Conservation (phyloP, 2,329 filamentous ascomycete genomes). For the Pseudogymnoascus sp. region DNA sequence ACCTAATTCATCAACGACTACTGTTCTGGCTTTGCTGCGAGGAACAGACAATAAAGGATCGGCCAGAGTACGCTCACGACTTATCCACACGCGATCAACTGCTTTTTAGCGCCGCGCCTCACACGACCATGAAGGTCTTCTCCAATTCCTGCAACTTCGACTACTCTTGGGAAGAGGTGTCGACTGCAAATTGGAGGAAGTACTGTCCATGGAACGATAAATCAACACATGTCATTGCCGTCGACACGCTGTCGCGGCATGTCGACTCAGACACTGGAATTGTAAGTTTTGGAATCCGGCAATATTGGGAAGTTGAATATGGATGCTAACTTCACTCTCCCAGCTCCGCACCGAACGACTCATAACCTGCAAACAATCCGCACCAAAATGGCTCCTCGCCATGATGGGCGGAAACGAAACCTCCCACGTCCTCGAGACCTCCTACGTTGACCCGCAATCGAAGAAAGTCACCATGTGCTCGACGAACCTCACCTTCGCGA, state of each 20-base stretch:
- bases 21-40: not conserved
- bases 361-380: conserved; percentile 55
- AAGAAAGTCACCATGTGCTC: conserved; percentile 96
- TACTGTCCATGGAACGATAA: conserved; percentile 99
- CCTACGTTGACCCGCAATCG: conserved; percentile 75
- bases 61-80: not conserved
- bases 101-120: conserved; percentile 8
- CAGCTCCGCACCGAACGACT: conserved; percentile 64
- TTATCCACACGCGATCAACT: conserved; percentile 5
- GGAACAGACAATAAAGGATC: not conserved
- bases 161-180: conserved; percentile 98
- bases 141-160: conserved; percentile 82
- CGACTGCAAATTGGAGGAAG: conserved; percentile 95
- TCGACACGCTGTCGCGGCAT: conserved; percentile 77
- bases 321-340: conserved; percentile 11
- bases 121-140: conserved; percentile 79
- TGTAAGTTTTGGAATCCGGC: conserved; percentile 37
- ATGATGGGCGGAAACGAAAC: conserved; percentile 73
- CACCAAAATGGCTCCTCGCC: conserved; percentile 71
- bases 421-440: conserved; percentile 88
- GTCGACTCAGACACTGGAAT: conserved; percentile 59
- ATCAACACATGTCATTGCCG: conserved; percentile 90
- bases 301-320: not conserved
- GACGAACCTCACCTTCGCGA: conserved; percentile 87
- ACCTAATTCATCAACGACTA: not conserved